Evolutionary conservation across 768 basidiomycete species (phyloP), one percentile per base, ranked within the genome.

Genomic region (Lactarius trivialis): DNA sequence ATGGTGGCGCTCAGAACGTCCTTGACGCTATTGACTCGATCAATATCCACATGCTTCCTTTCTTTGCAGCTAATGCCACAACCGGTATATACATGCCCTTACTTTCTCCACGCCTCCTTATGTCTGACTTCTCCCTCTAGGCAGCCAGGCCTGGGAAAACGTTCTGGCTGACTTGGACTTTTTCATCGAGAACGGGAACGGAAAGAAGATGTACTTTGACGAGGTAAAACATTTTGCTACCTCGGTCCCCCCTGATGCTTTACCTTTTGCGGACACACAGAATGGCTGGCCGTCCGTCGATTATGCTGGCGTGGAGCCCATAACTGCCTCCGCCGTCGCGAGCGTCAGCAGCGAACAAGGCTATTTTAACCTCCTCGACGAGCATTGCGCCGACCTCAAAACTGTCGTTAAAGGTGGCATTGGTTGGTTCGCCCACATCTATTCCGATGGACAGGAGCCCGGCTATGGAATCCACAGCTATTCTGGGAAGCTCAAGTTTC

Each of bases 341-440:
- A 57, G 52, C 61, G 79, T 70, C 55, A 2, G 7, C 43, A 14
- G 64, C 62, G 60, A 39, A 34, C 65, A 88, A 81, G 81, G 78
- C 60, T 91, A 89, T 68, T 89, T 77, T 64, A 72, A 72, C 21
- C 71, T 91, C 14, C 79, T 91, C 17, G 86, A 91, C 65, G 70
- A 75, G 1, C 80, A 86, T 58, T 91, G 89, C 68, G 68, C 75
- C 11, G 77, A 83, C 67, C 76, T 91, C 68, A 91, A 91, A 73
- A 68, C 65, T 0, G 80, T 81, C 28, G 69, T 73, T 17, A 80
- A 80, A 3, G 87, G 87, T 24, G 87, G 87, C 26, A 74, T 90
- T 37, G 87, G 89, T 12, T 91, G 89, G 89, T 91, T 91, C 67
- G 86, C 86, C 30, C 89, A 91, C 70, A 84, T 90, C 58, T 90